phyloP scores from a whole-genome alignment of 2,329 filamentous ascomycete species.

The Phyllosticta capitalensis region DNA sequence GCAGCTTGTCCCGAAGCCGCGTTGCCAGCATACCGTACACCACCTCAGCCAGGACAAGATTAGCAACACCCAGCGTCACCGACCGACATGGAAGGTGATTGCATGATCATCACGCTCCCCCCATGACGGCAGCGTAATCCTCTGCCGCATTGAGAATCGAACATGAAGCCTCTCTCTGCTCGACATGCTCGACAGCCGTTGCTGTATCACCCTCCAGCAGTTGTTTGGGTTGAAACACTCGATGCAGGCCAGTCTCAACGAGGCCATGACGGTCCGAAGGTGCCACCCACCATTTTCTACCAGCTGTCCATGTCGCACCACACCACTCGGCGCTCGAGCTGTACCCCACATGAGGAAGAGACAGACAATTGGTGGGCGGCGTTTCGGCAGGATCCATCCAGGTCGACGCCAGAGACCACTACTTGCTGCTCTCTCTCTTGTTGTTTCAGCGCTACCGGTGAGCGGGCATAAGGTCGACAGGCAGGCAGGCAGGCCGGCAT shows the following conservation, averaged over 20 bases:
- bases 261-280: neutral
- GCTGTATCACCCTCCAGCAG: neutral
- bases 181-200: neutral
- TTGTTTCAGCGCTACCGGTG: no score
- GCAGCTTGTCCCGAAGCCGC: neutral
- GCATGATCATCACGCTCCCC: constrained; percentile 8
- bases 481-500: no score
- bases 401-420: neutral
- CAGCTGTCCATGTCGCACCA: neutral
- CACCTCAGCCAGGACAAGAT: constrained; percentile 2
- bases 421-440: no score
- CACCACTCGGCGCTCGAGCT: neutral
- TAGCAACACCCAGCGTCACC: constrained; percentile 1
- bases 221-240: neutral
- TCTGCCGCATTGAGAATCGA: neutral
- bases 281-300: no score
- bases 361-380: neutral
- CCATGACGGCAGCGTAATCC: neutral
- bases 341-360: neutral
- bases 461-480: no score
- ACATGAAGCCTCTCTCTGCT: neutral
- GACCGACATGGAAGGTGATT: constrained; percentile 1
- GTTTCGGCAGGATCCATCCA: neutral
- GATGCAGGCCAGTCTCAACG: neutral
- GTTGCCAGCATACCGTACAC: constrained; percentile 2